Evolutionary conservation across 2,329 filamentous ascomycete species (phyloP), one percentile per base, ranked within the genome.

Genomic region (Aaosphaeria arxii): DNA sequence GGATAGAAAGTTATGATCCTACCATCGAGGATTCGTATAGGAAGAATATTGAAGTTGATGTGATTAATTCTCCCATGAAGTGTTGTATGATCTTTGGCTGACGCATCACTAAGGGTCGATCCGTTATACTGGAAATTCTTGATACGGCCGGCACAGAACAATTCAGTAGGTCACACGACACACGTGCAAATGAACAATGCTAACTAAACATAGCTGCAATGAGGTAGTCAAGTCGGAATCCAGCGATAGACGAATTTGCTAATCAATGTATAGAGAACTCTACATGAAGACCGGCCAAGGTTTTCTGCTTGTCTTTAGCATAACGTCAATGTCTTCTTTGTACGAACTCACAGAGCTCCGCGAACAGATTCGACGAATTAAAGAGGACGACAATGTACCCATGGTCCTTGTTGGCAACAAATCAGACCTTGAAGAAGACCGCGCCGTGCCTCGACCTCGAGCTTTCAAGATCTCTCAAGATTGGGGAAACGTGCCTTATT

Each of bases 391-490:
- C 47, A 86, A 85, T 53, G 83, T 92, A 4, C 89, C 89, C 24
- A 88, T 96, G 66, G 90, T 96, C 43, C 89, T 96, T 52, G 90
- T 95, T 42, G 90, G 90, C 53, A 96, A 95, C 77, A 95, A 95
- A 72, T 88, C 87, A 51, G 90, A 96, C 64, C 79, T 96, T 40
- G 89, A 94, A 71, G 90, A 95, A 66, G 88, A 91, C 67, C 84
- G 90, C 30, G 82, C 81, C 17, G 88, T 96, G 6, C 84, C 87
- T 9, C 82, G 89, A 44, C 86, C 87, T 52, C 85, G 85, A 59
- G 91, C 89, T 5, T 95, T 95, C 65, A 81, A 86, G 31, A 81
- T 95, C 54, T 91, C 88, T n/a, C 89, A 94, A 64, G 82, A 81
- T 63, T 96, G 91, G 91, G 87, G 86, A 17, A 85, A 85, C 59